Percentiles rank a stretch among this genome's conserved stretches.
Conservation (phyloP, 2,329 filamentous ascomycete genomes). For the Zelopaecilomyces penicillatus region DNA sequence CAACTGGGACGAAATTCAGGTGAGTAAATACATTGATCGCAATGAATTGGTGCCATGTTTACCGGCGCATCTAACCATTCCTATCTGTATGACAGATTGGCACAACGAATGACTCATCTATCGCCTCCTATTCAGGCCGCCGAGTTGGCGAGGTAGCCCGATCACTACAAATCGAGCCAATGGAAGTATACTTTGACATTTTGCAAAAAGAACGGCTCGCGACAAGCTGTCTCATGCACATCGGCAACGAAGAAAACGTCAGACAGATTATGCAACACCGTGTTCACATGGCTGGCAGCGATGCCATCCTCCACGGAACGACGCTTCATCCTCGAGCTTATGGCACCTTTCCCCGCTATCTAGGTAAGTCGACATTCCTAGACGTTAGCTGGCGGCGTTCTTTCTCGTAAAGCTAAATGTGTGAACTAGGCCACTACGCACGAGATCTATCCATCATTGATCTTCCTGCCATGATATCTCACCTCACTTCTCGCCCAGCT, state of each 20-base stretch:
- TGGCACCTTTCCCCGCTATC: constrained; percentile 16
- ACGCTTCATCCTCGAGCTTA: constrained; percentile 17
- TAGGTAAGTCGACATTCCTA: constrained; percentile 9
- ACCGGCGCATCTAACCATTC: not conserved
- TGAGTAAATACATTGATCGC: not conserved
- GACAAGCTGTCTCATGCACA: constrained; percentile 16
- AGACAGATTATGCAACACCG: constrained; percentile 16
- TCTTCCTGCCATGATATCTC: constrained; percentile 15
- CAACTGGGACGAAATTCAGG: constrained; percentile 18
- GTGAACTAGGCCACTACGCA: constrained; percentile 13
- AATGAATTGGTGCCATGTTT: not conserved
- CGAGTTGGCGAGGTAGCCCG: constrained; percentile 13
- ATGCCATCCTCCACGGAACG: constrained; percentile 16
- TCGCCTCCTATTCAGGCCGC: constrained; percentile 13
- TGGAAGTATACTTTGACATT: constrained; percentile 15
- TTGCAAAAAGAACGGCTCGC: constrained; percentile 14
- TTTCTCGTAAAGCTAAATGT: not conserved
- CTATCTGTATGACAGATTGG: constrained; percentile 9
- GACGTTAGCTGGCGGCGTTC: not conserved
- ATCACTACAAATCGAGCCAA: constrained; percentile 6
- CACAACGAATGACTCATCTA: constrained; percentile 7
- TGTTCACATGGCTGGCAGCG: constrained; percentile 17
- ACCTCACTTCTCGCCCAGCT: constrained; percentile 16
- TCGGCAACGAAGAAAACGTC: constrained; percentile 18
- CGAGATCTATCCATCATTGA: constrained; percentile 14